phyloP scores from a whole-genome alignment of 768 basidiomycete species.

The Termitomyces sp. region DNA sequence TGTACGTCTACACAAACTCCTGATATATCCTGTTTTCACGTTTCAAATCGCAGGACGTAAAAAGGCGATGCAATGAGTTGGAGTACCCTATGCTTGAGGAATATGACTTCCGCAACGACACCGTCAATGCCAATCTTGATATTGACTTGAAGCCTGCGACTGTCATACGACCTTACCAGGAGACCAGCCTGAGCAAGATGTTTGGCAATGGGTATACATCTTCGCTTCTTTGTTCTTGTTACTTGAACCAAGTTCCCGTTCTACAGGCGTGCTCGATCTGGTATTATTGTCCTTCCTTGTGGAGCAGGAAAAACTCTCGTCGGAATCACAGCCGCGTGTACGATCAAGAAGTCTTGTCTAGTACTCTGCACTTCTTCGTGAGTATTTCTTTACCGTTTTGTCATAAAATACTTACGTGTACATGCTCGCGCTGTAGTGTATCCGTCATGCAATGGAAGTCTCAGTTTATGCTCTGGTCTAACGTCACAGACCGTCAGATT shows the following conservation, averaged over 20 bases:
- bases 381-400: constrained; percentile 28
- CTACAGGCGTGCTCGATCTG: constrained; percentile 89
- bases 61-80: constrained; percentile 93
- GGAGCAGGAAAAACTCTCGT: constrained; percentile 99
- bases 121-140: constrained; percentile 92
- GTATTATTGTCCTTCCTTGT: constrained; percentile 97
- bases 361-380: constrained; percentile 98
- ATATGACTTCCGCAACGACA: constrained; percentile 98
- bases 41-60: constrained; percentile 66
- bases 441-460: constrained; percentile 99
- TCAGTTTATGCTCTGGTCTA: constrained; percentile 98
- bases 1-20: constrained; percentile 37
- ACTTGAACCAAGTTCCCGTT: constrained; percentile 11
- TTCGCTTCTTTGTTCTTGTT: neutral
- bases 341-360: constrained; percentile 97
- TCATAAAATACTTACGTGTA: constrained; percentile 9
- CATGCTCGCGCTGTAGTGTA: constrained; percentile 42
- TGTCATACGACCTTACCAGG: constrained; percentile 96
- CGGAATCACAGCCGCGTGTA: constrained; percentile 99
- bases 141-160: constrained; percentile 98
- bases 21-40: constrained; percentile 1
- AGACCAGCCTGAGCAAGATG: constrained; percentile 98
- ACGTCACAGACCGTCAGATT: constrained; percentile 94
- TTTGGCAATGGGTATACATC: constrained; percentile 88
- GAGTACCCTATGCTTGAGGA: constrained; percentile 99